phyloP scores from a whole-genome alignment of 2,329 filamentous ascomycete genomes.

The Achaetomium macrosporum region DNA sequence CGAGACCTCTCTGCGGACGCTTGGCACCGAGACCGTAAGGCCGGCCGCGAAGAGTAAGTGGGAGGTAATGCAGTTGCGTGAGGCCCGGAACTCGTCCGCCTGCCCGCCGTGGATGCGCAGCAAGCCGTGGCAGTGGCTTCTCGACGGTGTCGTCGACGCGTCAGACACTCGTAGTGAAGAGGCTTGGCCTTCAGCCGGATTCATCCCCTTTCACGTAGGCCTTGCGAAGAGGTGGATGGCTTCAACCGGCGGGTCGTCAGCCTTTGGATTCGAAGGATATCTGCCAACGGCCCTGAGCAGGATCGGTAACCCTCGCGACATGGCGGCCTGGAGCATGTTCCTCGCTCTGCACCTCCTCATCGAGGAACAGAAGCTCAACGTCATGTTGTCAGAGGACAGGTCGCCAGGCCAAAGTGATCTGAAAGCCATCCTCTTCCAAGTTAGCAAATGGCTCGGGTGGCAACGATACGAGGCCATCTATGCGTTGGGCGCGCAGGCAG shows the following conservation, averaged over 20 bases:
- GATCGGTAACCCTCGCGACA: slow-evolving; percentile 52
- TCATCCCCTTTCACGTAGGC: slow-evolving; percentile 47
- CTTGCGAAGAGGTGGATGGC: slow-evolving; percentile 61
- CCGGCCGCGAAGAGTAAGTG: slow-evolving; percentile 30
- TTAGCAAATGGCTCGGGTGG: slow-evolving; percentile 79
- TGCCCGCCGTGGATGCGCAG: slow-evolving; percentile 55
- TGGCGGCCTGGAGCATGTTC: slow-evolving; percentile 60
- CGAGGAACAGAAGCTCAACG: slow-evolving; percentile 81
- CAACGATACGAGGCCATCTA: slow-evolving; percentile 42
- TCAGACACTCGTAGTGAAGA: slow-evolving; percentile 25
- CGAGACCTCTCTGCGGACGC: slow-evolving; percentile 15
- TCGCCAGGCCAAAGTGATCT: slow-evolving; percentile 47
- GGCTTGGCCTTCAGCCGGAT: slow-evolving; percentile 24
- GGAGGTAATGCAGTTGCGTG: slow-evolving; percentile 42
- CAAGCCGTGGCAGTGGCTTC: slow-evolving; percentile 65
- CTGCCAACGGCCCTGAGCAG: slow-evolving; percentile 55
- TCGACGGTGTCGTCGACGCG: slow-evolving; percentile 41
- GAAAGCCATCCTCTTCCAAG: slow-evolving; percentile 70
- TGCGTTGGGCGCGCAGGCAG: slow-evolving; percentile 48
- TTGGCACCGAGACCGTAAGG: not conserved
- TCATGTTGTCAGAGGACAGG: slow-evolving; percentile 41
- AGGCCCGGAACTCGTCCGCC: slow-evolving; percentile 43
- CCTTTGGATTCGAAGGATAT: slow-evolving; percentile 51
- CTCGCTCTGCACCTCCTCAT: slow-evolving; percentile 78
- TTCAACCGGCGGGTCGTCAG: slow-evolving; percentile 51